A percentile compares a stretch with the other conserved stretches of the same genome.
Evolutionary conservation across 176 grass and related monocot genomes (phyloP).

Genomic region (Oryza glumipatula): DNA sequence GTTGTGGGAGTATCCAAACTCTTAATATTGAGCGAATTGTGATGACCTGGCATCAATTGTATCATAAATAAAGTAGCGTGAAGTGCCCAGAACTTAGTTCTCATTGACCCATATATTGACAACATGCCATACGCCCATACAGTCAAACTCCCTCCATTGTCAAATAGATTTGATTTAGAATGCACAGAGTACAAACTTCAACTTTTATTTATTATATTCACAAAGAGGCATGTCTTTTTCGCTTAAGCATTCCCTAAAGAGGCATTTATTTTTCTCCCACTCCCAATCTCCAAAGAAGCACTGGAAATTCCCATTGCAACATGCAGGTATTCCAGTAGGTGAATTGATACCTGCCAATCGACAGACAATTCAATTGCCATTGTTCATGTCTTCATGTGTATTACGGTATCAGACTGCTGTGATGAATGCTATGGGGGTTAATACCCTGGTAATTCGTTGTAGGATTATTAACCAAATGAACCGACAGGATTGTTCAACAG

Average conservation of each 20-base stretch:
- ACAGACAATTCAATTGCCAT: not conserved
- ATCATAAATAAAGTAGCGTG: conserved; percentile 5
- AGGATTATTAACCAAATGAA: conserved; percentile 1
- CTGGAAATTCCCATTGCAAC: not conserved
- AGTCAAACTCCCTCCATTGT: not conserved
- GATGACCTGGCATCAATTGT: not conserved
- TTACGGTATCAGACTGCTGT: not conserved
- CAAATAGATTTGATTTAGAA: not conserved
- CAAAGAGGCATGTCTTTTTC: not conserved
- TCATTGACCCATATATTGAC: conserved; percentile 3
- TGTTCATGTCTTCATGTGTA: not conserved
- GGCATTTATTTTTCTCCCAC: not conserved
- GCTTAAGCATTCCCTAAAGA: not conserved
- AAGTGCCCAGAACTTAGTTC: conserved; percentile 1
- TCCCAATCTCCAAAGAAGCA: not conserved
- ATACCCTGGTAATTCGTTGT: not conserved
- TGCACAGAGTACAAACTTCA: not conserved
- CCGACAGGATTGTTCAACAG: not conserved
- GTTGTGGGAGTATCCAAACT: not conserved
- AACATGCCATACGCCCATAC: not conserved
- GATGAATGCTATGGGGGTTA: not conserved
- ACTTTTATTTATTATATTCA: not conserved
- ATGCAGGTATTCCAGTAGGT: not conserved
- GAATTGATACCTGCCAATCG: not conserved
- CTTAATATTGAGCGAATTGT: conserved; percentile 13